Evolutionary conservation across 768 basidiomycete genomes (phyloP).

Genomic region (Scleroderma bovista): DNA sequence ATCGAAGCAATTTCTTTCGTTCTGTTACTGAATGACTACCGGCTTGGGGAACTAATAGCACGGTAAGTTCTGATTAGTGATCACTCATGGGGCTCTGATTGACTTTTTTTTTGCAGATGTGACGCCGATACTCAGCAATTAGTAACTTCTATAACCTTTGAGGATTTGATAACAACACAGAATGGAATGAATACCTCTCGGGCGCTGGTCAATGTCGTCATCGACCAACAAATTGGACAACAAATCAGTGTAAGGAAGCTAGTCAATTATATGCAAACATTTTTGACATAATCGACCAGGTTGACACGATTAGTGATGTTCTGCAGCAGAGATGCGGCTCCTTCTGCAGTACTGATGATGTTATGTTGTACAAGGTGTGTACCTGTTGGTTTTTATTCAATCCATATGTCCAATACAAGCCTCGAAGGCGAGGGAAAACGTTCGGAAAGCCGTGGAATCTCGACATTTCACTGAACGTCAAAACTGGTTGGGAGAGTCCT

Average conservation of each 20-base stretch:
- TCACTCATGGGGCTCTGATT: slow-evolving; percentile 3
- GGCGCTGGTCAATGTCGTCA: slow-evolving; percentile 89
- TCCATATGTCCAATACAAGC: slow-evolving; percentile 3
- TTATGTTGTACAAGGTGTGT: slow-evolving; percentile 89
- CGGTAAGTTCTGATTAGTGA: slow-evolving; percentile 48
- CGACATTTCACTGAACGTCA: slow-evolving; percentile 68
- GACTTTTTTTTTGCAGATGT: slow-evolving; percentile 47
- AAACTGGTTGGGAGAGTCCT: slow-evolving; percentile 78
- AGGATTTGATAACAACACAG: slow-evolving; percentile 79
- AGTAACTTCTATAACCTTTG: slow-evolving; percentile 70
- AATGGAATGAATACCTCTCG: slow-evolving; percentile 86
- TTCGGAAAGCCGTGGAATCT: slow-evolving; percentile 85
- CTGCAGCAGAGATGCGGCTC: slow-evolving; percentile 93
- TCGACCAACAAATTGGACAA: slow-evolving; percentile 96
- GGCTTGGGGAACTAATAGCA: slow-evolving; percentile 75
- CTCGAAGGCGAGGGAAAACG: slow-evolving; percentile 82
- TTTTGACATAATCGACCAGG: slow-evolving; percentile 40
- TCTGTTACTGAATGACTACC: slow-evolving; percentile 87
- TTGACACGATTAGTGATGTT: slow-evolving; percentile 94
- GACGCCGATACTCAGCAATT: slow-evolving; percentile 65
- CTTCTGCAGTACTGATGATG: slow-evolving; percentile 97
- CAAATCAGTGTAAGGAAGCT: slow-evolving; percentile 74
- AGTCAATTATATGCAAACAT: not conserved
- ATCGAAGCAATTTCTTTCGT: slow-evolving; percentile 95
- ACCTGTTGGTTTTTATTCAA: slow-evolving; percentile 1